phyloP scores from a whole-genome alignment of 306 rosid species.

The Citrullus colocynthis region DNA sequence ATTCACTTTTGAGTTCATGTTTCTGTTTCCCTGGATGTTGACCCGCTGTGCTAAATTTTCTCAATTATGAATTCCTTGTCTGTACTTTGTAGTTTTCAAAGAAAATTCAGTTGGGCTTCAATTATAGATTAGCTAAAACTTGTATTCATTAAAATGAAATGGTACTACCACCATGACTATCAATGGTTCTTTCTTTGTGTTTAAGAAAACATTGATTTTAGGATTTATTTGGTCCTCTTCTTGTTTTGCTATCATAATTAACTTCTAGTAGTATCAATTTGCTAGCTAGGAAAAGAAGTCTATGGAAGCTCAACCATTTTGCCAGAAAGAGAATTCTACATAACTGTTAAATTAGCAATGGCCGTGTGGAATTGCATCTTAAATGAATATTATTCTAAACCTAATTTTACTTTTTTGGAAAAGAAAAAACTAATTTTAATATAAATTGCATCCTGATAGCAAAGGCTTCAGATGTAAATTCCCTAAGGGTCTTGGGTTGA shows the following conservation, averaged over 20 bases:
- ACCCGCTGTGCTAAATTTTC: background rate
- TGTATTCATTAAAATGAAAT: background rate
- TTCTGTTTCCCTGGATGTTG: background rate
- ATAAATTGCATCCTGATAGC: background rate
- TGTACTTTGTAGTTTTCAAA: background rate
- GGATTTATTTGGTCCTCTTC: background rate
- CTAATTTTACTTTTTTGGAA: background rate
- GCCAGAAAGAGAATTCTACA: background rate
- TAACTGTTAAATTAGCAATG: background rate
- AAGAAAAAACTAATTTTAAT: background rate
- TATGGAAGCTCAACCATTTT: background rate
- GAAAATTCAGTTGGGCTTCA: background rate
- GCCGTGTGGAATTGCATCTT: background rate
- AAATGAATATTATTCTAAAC: background rate
- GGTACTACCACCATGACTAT: background rate
- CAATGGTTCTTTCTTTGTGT: constrained; percentile 1
- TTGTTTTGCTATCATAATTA: background rate
- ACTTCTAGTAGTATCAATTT: background rate
- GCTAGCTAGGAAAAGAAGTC: background rate
- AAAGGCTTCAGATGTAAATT: background rate
- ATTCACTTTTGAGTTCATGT: background rate
- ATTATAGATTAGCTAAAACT: background rate
- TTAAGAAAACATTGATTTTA: background rate
- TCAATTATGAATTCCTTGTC: background rate
- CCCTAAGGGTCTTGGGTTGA: background rate